Evolutionary conservation across 345 rosid species (phyloP).

Genomic region (Gossypium longicalyx): DNA sequence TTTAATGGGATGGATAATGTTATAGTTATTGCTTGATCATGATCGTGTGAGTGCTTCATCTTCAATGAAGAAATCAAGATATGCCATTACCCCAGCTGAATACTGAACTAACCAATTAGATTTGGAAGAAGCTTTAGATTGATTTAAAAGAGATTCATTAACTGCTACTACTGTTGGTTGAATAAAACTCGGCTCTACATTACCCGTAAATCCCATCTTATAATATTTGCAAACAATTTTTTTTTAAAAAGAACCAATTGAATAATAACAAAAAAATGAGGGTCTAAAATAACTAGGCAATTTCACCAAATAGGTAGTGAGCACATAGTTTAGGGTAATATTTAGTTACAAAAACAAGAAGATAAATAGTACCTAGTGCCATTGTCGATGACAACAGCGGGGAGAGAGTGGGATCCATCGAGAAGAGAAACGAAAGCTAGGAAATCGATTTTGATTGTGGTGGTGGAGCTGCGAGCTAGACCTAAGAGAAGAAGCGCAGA

Average conservation of each 20-base stretch:
- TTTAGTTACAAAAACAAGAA: neutral
- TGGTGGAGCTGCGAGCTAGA: constrained; percentile 54
- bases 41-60: neutral
- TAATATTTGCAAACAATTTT: neutral
- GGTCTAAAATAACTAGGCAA: too few species aligned
- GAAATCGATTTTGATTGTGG: constrained; percentile 8
- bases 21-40: neutral
- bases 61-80: neutral
- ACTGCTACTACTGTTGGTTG: neutral
- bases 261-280: neutral
- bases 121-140: neutral
- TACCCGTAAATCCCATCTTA: neutral
- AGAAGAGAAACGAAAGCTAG: constrained; percentile 17
- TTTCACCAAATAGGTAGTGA: neutral
- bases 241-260: neutral
- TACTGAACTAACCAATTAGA: neutral
- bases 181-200: neutral
- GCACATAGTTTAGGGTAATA: neutral
- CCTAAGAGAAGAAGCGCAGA: constrained; percentile 27
- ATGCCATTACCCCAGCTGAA: neutral
- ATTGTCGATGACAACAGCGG: constrained; percentile 92
- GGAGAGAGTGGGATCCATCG: constrained; percentile 59
- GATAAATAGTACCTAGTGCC: constrained; percentile 68
- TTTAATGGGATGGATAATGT: neutral
- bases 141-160: neutral